phyloP scores from a whole-genome alignment of 169 alveolate genomes.

The Plasmodium coatneyi region DNA sequence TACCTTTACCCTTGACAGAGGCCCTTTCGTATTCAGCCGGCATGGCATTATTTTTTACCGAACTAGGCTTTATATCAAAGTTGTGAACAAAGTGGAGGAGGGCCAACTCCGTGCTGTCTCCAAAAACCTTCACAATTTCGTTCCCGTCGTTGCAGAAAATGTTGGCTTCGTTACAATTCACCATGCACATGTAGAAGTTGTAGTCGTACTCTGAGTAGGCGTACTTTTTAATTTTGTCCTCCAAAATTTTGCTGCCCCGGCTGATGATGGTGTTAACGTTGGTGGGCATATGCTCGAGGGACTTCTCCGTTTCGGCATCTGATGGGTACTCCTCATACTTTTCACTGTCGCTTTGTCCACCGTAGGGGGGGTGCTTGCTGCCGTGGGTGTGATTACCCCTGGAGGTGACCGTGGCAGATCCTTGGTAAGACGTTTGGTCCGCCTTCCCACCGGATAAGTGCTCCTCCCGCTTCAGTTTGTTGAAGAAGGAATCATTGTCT shows the following conservation, averaged over 20 bases:
- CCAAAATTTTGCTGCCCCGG: constrained; percentile 68
- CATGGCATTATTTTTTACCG: constrained; percentile 27
- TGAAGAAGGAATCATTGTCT: constrained; percentile 36
- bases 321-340: not conserved
- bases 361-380: not conserved
- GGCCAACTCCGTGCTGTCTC: constrained; percentile 75
- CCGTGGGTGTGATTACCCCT: not conserved
- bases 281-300: constrained; percentile 12
- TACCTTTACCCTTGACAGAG: not conserved
- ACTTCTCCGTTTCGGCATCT: not conserved
- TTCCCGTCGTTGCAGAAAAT: constrained; percentile 34
- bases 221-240: constrained; percentile 58
- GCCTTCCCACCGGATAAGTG: not conserved
- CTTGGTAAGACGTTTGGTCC: not conserved
- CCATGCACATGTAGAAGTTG: constrained; percentile 58
- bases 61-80: constrained; percentile 26
- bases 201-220: constrained; percentile 49
- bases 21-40: constrained; percentile 72
- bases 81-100: constrained; percentile 62
- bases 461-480: not conserved
- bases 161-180: constrained; percentile 65
- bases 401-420: not conserved
- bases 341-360: not conserved
- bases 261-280: constrained; percentile 62
- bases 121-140: constrained; percentile 59